Base-by-base conservation (phyloP, 441 rosid species). In the Erodium texanum region DNA sequence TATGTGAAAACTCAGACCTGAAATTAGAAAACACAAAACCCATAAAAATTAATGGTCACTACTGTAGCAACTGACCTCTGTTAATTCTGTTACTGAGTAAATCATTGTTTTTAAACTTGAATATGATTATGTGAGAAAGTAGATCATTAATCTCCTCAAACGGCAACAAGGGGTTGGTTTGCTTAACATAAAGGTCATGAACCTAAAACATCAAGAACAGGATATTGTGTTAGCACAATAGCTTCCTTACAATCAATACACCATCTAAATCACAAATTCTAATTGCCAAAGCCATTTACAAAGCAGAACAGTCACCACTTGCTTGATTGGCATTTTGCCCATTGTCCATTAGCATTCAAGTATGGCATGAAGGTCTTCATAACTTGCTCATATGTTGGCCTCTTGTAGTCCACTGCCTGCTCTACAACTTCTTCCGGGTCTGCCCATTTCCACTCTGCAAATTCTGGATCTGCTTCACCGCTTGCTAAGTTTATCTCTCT, bases 331-430 rank as follows among this genome's bases (percentile, higher is more conserved):
- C 99, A 86, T 76, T 88, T 88, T n/a, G 87, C 83, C 61, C 90
- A 85, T 79, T 75, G 74, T 74, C 89, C 81, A 34, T 74, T 73
- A 68, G 73, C 82, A 54, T 65, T 81, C 14, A 90, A 74, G 86
- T 83, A 81, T 15, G 93, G 83, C 80, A 77, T 80, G 75, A 93
- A 93, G 64, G 86, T 84, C 79, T 77, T 86, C 67, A 89, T 78
- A n/a, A 93, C 98, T 86, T 89, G 85, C 79, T 89, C 97, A 6
- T 93, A 93, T 0, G 91, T 84, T 36, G 95, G 96, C 85, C 97
- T 88, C 84, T 93, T 93, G 83, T 90, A 93, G 74, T 90, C 99
- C 62, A 89, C 97, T n/a, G 99, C 99, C 92, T 88, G 88, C 24
- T 89, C 95, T 0, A 89, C 48, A 58, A 93, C 96, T 83, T 90